Conservation (phyloP, 2,329 filamentous ascomycete species). For the Metarhizium humberi region DNA sequence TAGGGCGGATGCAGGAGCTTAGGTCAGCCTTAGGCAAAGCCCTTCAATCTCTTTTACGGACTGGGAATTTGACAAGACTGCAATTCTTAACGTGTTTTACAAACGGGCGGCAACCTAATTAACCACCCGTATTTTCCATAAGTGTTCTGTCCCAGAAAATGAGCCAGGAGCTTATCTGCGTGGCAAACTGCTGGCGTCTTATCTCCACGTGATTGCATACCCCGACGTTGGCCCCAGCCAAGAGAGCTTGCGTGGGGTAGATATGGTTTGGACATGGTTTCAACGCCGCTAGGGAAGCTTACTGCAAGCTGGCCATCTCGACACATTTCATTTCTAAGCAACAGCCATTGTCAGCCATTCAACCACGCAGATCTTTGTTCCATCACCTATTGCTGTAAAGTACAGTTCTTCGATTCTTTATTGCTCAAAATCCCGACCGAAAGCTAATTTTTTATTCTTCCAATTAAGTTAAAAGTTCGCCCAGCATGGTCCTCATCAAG, state of each 20-base stretch:
- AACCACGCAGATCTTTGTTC: not conserved
- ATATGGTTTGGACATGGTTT: not conserved
- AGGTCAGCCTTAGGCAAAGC: too few relatives aligned
- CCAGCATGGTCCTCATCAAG: constrained; percentile 48
- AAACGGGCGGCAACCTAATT: too few relatives aligned
- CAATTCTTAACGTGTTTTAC: too few relatives aligned
- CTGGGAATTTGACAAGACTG: too few relatives aligned
- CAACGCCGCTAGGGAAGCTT: constrained; percentile 5
- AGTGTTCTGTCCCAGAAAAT: too few relatives aligned
- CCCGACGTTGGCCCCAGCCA: not conserved
- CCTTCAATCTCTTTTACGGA: too few relatives aligned
- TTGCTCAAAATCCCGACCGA: not conserved
- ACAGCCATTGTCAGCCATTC: not conserved
- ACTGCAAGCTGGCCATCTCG: constrained; percentile 22
- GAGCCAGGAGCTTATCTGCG: not conserved
- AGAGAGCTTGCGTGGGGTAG: constrained; percentile 2
- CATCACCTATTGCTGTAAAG: not conserved
- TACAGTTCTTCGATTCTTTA: not conserved
- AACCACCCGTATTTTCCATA: too few relatives aligned
- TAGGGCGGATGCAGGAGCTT: too few relatives aligned
- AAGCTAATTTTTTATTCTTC: not conserved
- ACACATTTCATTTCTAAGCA: constrained; percentile 12
- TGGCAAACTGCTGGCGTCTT: constrained; percentile 2
- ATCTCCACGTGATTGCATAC: constrained; percentile 12
- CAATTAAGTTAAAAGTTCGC: constrained; percentile 6